phyloP scores from a whole-genome alignment of 257 asterid genomes.

The Jasminum sambac region DNA sequence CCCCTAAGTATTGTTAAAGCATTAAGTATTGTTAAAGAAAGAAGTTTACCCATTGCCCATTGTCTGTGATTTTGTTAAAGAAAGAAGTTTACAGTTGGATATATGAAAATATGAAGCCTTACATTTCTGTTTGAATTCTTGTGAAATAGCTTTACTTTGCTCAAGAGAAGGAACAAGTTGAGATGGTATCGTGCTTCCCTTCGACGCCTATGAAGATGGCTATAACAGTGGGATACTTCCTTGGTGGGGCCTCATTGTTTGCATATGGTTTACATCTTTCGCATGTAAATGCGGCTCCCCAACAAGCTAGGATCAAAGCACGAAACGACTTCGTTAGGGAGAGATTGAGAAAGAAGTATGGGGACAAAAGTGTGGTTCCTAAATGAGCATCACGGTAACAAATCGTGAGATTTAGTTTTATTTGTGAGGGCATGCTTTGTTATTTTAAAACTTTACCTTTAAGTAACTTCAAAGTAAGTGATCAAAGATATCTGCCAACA shows the following conservation, averaged over 20 bases:
- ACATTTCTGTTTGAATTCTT: background rate
- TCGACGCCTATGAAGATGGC: conserved; percentile 50
- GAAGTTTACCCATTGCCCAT: background rate
- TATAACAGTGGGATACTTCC: conserved; percentile 41
- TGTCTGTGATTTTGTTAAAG: background rate
- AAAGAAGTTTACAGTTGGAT: background rate
- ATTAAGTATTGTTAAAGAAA: no score
- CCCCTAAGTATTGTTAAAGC: no score
- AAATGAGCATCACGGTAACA: conserved; percentile 11
- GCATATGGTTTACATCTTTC: conserved; percentile 66
- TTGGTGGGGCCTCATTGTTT: conserved; percentile 49
- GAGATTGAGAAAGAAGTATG: conserved; percentile 54
- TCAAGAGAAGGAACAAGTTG: background rate
- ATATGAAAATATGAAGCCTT: background rate
- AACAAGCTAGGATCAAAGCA: conserved; percentile 78
- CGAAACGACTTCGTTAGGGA: conserved; percentile 62
- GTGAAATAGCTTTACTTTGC: background rate
- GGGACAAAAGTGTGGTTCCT: conserved; percentile 16
- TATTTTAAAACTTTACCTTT: background rate
- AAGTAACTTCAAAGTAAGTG: background rate
- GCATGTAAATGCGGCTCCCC: conserved; percentile 60
- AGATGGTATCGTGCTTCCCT: conserved; percentile 63
- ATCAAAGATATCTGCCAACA: background rate
- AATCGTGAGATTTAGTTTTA: background rate
- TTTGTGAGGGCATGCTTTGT: background rate